Evolutionary conservation across 1,284 basidiomycete genomes (phyloP).

Genomic region (Pterula multifida): DNA sequence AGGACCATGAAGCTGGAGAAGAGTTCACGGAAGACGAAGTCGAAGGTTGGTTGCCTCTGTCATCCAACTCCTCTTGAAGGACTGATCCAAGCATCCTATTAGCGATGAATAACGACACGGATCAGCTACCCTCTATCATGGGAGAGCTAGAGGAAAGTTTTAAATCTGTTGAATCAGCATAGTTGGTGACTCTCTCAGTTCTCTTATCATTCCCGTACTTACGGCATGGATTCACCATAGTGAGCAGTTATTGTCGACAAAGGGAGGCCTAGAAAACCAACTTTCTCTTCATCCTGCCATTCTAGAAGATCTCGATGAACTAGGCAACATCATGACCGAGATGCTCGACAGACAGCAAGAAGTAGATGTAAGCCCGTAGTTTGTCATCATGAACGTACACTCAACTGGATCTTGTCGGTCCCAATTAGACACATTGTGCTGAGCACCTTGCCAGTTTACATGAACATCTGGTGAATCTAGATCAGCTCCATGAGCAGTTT

Average conservation of each 20-base stretch:
- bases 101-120: constrained; percentile 71
- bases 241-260: constrained; percentile 33
- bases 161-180: constrained; percentile 33
- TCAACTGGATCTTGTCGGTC: no score
- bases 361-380: constrained; percentile 32
- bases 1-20: constrained; percentile 55
- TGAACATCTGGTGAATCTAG: constrained; percentile 44
- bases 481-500: constrained; percentile 51
- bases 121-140: constrained; percentile 63
- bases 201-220: constrained; percentile 4
- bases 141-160: constrained; percentile 52
- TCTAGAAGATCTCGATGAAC: constrained; percentile 57
- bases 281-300: constrained; percentile 33
- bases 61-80: constrained; percentile 1
- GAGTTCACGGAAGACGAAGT: constrained; percentile 55
- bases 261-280: constrained; percentile 29
- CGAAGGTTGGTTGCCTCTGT: constrained; percentile 31
- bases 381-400: not conserved
- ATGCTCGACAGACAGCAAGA: constrained; percentile 58
- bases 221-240: constrained; percentile 20
- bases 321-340: constrained; percentile 65
- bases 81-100: constrained; percentile 1
- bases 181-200: constrained; percentile 30
- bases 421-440: constrained; percentile 33
- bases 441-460: constrained; percentile 44